Evolutionary conservation across 352 stramenopile genomes (phyloP).

Genomic region (Globisporangium acanthophoron): DNA sequence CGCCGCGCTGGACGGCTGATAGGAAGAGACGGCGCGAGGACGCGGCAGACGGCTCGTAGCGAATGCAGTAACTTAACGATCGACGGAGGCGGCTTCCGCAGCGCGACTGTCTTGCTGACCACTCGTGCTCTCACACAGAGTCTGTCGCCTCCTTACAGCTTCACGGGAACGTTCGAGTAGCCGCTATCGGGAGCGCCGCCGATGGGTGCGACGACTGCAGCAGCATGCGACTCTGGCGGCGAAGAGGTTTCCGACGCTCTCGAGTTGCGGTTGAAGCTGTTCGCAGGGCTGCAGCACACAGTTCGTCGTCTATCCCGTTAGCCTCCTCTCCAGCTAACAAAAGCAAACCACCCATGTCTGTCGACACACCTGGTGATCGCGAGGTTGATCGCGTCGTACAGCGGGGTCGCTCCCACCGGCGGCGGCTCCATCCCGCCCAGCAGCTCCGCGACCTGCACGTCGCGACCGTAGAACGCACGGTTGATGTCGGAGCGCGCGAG

Average conservation of each 20-base stretch:
- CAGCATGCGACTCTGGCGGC: conserved; percentile 6
- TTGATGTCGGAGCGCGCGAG: conserved; percentile 89
- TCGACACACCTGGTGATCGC: conserved; percentile 54
- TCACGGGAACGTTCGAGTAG: conserved; percentile 38
- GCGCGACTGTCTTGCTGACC: not conserved
- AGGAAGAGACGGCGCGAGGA: not conserved
- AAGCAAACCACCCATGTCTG: too few relatives aligned
- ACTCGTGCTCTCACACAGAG: not conserved
- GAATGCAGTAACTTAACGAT: conserved; percentile 1
- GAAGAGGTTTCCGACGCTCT: conserved; percentile 2
- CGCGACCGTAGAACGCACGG: conserved; percentile 88
- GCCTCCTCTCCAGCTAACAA: too few relatives aligned
- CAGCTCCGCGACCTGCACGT: conserved; percentile 61
- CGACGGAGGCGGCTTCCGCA: not conserved
- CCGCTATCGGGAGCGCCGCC: conserved; percentile 8
- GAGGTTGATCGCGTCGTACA: conserved; percentile 81
- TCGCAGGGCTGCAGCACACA: conserved; percentile 38
- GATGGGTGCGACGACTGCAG: conserved; percentile 9
- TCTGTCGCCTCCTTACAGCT: conserved; percentile 19
- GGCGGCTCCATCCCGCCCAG: conserved; percentile 68
- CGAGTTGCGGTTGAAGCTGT: conserved; percentile 46
- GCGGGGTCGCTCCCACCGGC: conserved; percentile 70
- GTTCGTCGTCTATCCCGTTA: too few relatives aligned
- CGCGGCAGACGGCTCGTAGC: not conserved
- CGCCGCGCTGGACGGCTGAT: conserved; percentile 24